Evolutionary conservation across 108 stramenopile species (phyloP).

Genomic region (Craspedostauros australis): DNA sequence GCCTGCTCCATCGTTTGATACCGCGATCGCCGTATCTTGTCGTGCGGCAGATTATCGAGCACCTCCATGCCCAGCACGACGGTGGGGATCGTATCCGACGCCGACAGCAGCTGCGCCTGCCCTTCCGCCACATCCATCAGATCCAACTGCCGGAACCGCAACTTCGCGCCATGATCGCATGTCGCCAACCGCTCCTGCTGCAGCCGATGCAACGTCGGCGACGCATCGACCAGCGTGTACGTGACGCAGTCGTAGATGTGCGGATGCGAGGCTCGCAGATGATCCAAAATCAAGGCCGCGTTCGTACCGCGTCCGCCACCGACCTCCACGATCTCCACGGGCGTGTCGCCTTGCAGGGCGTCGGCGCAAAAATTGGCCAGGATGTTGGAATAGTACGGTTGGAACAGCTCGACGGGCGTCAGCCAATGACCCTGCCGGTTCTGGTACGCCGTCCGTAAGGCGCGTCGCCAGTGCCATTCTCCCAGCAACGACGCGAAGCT

Average conservation of each 20-base stretch:
- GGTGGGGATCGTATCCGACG: slow-evolving; percentile 53
- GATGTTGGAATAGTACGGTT: slow-evolving; percentile 62
- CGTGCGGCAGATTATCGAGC: slow-evolving; percentile 83
- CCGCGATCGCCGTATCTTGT: slow-evolving; percentile 47
- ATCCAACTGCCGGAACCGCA: slow-evolving; percentile 51
- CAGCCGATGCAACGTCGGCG: slow-evolving; percentile 57
- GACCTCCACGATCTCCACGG: slow-evolving; percentile 60
- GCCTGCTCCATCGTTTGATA: slow-evolving; percentile 55
- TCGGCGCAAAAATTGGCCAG: slow-evolving; percentile 61
- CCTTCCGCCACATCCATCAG: slow-evolving; percentile 69
- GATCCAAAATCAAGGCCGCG: slow-evolving; percentile 53
- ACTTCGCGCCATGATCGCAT: slow-evolving; percentile 41
- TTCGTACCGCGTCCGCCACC: slow-evolving; percentile 83
- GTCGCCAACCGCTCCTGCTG: slow-evolving; percentile 38
- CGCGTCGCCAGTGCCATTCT: slow-evolving; percentile 73
- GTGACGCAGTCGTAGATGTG: slow-evolving; percentile 47
- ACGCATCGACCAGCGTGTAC: slow-evolving; percentile 76
- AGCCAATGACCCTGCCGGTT: slow-evolving; percentile 79
- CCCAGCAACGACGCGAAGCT: slow-evolving; percentile 47
- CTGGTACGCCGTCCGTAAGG: slow-evolving; percentile 43
- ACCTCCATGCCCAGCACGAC: slow-evolving; percentile 64
- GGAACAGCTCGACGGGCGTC: slow-evolving; percentile 78
- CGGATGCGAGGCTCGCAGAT: slow-evolving; percentile 36
- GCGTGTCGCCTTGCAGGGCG: slow-evolving; percentile 8
- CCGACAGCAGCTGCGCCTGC: slow-evolving; percentile 30